Percentiles rank a stretch among this genome's conserved stretches.
Conservation (phyloP, 257 asterid species). For the Scutellaria baicalensis region DNA sequence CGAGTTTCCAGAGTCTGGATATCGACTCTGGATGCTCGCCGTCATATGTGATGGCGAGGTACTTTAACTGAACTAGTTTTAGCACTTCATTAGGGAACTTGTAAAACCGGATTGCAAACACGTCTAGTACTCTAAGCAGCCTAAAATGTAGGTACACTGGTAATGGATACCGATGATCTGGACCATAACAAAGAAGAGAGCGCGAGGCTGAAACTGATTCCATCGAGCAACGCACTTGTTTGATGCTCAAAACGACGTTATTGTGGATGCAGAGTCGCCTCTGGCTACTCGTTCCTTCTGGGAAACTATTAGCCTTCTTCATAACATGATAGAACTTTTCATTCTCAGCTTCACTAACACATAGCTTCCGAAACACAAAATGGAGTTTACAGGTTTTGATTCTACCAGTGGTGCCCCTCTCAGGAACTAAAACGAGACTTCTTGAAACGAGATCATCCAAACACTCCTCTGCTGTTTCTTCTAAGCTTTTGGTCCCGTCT, state of each 20-base stretch:
- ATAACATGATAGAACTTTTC: not conserved
- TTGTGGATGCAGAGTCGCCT: conserved; percentile 4
- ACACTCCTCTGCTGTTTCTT: not conserved
- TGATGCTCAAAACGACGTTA: not conserved
- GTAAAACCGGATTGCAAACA: not conserved
- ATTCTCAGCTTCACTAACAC: not conserved
- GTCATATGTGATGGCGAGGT: conserved; percentile 7
- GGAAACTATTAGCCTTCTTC: not conserved
- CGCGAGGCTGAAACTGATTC: not conserved
- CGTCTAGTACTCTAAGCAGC: conserved; percentile 9
- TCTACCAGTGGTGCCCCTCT: not conserved
- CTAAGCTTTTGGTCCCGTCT: not conserved
- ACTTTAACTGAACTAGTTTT: conserved; percentile 1
- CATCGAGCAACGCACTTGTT: not conserved
- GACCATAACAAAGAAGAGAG: conserved; percentile 2
- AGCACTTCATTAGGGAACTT: not conserved
- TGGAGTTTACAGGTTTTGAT: not conserved
- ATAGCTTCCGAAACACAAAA: not conserved
- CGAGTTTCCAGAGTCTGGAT: conserved; percentile 4
- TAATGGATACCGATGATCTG: not conserved
- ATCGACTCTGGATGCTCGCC: not conserved
- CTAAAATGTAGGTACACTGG: not conserved
- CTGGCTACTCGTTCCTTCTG: not conserved
- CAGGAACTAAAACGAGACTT: not conserved
- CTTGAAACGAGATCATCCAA: not conserved